Percentiles rank a stretch among this genome's conserved stretches.
Evolutionary conservation across 208 protist species (phyloP).

Genomic region (Angomonas deanei): DNA sequence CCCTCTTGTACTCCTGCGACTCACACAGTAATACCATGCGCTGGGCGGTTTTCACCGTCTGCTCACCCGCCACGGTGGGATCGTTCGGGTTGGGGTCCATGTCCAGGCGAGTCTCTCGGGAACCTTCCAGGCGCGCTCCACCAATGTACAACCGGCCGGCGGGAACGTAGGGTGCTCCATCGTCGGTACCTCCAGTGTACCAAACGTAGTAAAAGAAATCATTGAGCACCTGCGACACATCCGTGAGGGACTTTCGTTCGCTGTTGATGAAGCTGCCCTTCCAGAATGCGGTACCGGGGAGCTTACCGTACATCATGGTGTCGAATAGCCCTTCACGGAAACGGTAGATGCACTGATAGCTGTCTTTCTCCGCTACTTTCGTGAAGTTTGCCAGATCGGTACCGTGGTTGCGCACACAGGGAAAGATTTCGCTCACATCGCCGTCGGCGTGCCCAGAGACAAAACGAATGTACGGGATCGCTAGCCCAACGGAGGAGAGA

Average conservation of each 20-base stretch:
- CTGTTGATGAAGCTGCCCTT: constrained; percentile 20
- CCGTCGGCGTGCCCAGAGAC: not conserved
- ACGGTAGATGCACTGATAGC: constrained; percentile 39
- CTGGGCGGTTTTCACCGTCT: not conserved
- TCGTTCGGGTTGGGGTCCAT: constrained; percentile 20
- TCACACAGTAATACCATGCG: constrained; percentile 7
- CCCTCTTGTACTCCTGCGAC: constrained; percentile 17
- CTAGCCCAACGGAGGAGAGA: not conserved
- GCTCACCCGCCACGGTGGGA: constrained; percentile 8
- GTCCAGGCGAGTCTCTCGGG: not conserved
- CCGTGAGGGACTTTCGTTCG: not conserved
- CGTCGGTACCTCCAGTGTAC: constrained; percentile 1
- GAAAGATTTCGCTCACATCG: too few relatives aligned
- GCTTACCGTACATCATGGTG: constrained; percentile 18
- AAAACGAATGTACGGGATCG: not conserved
- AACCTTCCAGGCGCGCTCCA: constrained; percentile 15
- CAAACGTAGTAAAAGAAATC: constrained; percentile 20
- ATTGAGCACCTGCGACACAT: constrained; percentile 20
- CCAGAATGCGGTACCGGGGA: constrained; percentile 44
- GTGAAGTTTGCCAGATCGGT: not conserved
- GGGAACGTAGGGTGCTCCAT: constrained; percentile 11
- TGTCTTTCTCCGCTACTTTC: constrained; percentile 4
- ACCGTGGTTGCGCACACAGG: too few relatives aligned
- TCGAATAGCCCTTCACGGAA: constrained; percentile 45
- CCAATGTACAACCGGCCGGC: constrained; percentile 1